Evolutionary conservation across 2,329 filamentous ascomycete species (phyloP).

Genomic region (Fusarium miscanthi): DNA sequence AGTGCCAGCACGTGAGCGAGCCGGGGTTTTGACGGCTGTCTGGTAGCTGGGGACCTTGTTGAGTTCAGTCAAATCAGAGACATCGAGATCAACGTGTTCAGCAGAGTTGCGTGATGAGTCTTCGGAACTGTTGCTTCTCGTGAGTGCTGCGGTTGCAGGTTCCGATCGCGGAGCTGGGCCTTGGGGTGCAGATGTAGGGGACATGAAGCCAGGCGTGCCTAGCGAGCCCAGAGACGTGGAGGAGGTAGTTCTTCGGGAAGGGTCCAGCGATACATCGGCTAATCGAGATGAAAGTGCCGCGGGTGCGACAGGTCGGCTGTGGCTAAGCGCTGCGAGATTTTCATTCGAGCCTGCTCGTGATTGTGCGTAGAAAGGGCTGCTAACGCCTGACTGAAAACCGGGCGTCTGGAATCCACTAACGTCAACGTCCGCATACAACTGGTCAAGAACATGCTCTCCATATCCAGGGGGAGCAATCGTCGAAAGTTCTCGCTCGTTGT

Average conservation of each 20-base stretch:
- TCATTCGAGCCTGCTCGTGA: constrained; percentile 83
- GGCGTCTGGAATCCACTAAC: constrained; percentile 84
- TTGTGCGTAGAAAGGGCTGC: constrained; percentile 79
- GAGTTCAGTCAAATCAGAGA: constrained; percentile 71
- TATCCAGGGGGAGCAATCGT: constrained; percentile 90
- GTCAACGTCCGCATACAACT: constrained; percentile 89
- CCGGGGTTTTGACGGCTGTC: constrained; percentile 75
- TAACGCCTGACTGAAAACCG: constrained; percentile 75
- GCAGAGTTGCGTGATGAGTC: constrained; percentile 65
- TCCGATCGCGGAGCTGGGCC: constrained; percentile 54
- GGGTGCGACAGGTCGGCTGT: constrained; percentile 53
- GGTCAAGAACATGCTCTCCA: constrained; percentile 88
- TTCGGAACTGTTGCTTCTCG: constrained; percentile 65
- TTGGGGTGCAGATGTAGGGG: constrained; percentile 54
- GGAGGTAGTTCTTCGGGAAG: constrained; percentile 58
- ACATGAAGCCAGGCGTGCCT: constrained; percentile 57
- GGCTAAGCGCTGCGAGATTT: constrained; percentile 70
- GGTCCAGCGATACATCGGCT: constrained; percentile 72
- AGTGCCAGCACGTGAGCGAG: constrained; percentile 62
- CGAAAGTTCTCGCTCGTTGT: constrained; percentile 63
- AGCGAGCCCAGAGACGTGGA: constrained; percentile 58
- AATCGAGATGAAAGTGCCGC: constrained; percentile 72
- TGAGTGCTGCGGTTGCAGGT: constrained; percentile 59
- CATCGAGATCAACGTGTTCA: constrained; percentile 67
- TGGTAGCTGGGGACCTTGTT: constrained; percentile 82